Percentiles rank a stretch among this genome's conserved stretches.
Evolutionary conservation across 2,329 filamentous ascomycete species (phyloP).

Genomic region (Plectosphaerella plurivora): DNA sequence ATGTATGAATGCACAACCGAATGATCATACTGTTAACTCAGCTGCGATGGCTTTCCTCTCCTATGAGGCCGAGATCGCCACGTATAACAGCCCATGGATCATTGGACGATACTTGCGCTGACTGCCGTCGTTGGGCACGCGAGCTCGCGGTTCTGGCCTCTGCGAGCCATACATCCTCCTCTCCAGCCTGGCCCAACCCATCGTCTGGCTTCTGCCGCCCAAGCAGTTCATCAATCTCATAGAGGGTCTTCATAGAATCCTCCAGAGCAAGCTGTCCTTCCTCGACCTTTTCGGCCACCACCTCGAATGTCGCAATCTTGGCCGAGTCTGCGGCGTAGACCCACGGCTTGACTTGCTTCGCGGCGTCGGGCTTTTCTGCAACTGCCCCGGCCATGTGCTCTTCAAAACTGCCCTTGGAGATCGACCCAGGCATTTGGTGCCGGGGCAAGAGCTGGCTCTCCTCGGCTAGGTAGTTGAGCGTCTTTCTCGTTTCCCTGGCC

Average conservation of each 20-base stretch:
- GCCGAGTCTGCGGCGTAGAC: constrained; percentile 55
- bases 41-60: constrained; percentile 19
- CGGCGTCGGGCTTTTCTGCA: constrained; percentile 33
- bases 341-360: constrained; percentile 50
- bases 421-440: constrained; percentile 37
- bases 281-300: constrained; percentile 56
- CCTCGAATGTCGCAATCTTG: constrained; percentile 54
- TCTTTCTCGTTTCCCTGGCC: constrained; percentile 43
- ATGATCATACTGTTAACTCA: background rate
- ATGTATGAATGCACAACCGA: background rate
- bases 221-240: constrained; percentile 45
- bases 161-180: constrained; percentile 33
- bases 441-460: constrained; percentile 58
- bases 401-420: constrained; percentile 35
- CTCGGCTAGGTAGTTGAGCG: constrained; percentile 50
- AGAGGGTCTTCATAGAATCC: constrained; percentile 42
- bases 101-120: constrained; percentile 15
- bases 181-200: constrained; percentile 15
- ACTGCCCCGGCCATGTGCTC: constrained; percentile 32
- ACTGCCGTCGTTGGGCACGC: constrained; percentile 7
- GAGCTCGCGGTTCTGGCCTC: constrained; percentile 20
- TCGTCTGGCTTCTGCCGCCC: constrained; percentile 25
- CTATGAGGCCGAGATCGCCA: constrained; percentile 50
- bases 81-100: constrained; percentile 49
- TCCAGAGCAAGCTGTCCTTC: constrained; percentile 53